phyloP scores from a whole-genome alignment of 768 basidiomycete species.

The Leccinum subtestaceum region DNA sequence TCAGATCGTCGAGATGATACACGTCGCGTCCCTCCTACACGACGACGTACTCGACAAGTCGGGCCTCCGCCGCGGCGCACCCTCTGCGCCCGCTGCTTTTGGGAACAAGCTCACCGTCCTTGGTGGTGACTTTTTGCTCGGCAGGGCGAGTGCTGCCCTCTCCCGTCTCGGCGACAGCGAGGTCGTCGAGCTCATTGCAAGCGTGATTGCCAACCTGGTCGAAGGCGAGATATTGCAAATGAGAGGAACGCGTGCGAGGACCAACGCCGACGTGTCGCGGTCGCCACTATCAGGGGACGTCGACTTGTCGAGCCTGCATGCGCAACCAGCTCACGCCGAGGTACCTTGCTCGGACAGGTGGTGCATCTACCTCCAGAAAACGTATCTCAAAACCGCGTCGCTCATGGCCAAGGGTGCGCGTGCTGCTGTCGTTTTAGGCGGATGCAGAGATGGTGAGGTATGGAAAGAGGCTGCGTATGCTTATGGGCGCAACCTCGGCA shows the following conservation, averaged over 20 bases:
- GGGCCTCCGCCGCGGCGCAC: conserved; percentile 63
- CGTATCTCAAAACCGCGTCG: conserved; percentile 89
- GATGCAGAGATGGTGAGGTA: conserved; percentile 68
- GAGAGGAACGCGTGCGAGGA: conserved; percentile 21
- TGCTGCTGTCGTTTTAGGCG: conserved; percentile 85
- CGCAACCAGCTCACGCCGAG: conserved; percentile 32
- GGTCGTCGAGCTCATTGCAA: conserved; percentile 90
- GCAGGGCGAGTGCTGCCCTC: conserved; percentile 83
- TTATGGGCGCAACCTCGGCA: conserved; percentile 86
- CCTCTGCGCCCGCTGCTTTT: conserved; percentile 71
- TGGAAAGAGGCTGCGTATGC: conserved; percentile 91
- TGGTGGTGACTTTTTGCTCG: conserved; percentile 93
- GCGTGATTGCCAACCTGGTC: conserved; percentile 92
- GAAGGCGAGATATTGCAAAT: conserved; percentile 93
- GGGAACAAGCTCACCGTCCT: conserved; percentile 94
- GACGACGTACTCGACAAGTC: conserved; percentile 84
- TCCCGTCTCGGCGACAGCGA: conserved; percentile 83
- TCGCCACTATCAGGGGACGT: conserved; percentile 5
- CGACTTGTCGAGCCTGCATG: conserved; percentile 41
- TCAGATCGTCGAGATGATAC: conserved; percentile 97
- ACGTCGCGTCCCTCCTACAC: conserved; percentile 90
- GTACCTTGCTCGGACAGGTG: conserved; percentile 49
- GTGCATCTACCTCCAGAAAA: conserved; percentile 84
- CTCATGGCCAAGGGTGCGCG: conserved; percentile 87
- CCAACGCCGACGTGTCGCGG: not conserved